Evolutionary conservation across 2,329 filamentous ascomycete species (phyloP), one percentile per base, ranked within the genome.

Genomic region (Apiospora pterosperma): DNA sequence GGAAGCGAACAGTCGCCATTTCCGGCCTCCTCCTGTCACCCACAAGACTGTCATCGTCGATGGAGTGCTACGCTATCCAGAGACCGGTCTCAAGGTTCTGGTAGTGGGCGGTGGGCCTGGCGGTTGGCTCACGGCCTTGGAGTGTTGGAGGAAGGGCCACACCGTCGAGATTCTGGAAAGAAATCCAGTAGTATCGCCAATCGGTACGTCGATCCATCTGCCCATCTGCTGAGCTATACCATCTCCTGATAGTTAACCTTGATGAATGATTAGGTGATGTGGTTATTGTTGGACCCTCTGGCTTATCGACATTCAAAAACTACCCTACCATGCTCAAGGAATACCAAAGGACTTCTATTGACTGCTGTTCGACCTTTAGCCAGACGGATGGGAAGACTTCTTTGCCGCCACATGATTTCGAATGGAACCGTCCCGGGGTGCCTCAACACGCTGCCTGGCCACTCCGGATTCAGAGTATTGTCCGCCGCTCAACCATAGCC

Each of bases 101-200:
- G 38, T 41, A 19, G 38, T 41, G 11, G 67, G 68, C 2, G 67
- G 52, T 5, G 67, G 67, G 2, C 21, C 64, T 4, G 67, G 59
- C 8, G 68, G 68, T 4, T 19, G 68, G 23, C 23, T 64, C 21
- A 55, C 62, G 19, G 68, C 68, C 4, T 52, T 69, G 6, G 68
- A 69, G 39, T 67, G 65, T 38, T 67, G 65, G 63, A 64, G 68
- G 6, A 66, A 69, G 21, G 68, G 68, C 1, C 65, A 67, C 25
- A 41, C 64, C 11, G 65, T 69, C 39, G 58, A 48, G 31, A 38
- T 69, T 14, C 59, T 68, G 12, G 67, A 68, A 16, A 31, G 39
- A n/a, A 16, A 52, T 52, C 12, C 28, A 16, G n/a, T n/a, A n/a
- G n/a, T n/a, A n/a, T 41, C 38, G 38, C 38, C 38, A 10, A 41